These are phyloP conservation scores for Podaxis carcinomalis DNA, from an alignment of 768 basidiomycete species.

Conservation along the genomic window DNA sequence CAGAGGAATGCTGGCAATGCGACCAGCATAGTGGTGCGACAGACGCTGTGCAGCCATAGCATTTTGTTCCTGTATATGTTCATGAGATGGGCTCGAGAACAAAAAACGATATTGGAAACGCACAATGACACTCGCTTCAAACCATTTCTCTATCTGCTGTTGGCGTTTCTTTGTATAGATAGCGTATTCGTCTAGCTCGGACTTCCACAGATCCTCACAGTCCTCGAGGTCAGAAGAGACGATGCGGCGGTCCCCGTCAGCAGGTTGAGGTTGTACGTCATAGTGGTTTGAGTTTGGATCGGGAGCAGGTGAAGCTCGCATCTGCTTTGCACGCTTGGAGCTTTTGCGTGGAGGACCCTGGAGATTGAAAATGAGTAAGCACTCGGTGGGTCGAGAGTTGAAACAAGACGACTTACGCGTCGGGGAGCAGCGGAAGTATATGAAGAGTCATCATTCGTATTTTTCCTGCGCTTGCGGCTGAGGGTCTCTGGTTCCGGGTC, in stretches of 20 bases:
- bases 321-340: constrained; percentile 20
- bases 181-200: constrained; percentile 65
- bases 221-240: constrained; percentile 80
- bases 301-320: constrained; percentile 24
- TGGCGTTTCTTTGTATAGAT: constrained; percentile 70
- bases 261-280: constrained; percentile 17
- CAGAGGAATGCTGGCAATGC: constrained; percentile 42
- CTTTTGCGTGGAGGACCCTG: constrained; percentile 9
- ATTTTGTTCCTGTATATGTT: constrained; percentile 60
- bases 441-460: constrained; percentile 48
- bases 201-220: constrained; percentile 72
- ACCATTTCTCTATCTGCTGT: constrained; percentile 70
- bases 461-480: constrained; percentile 46
- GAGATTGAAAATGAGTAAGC: background rate
- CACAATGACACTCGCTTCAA: constrained; percentile 64
- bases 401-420: constrained; percentile 45
- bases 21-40: constrained; percentile 53
- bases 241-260: constrained; percentile 41
- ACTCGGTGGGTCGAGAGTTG: background rate
- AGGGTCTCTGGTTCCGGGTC: constrained; percentile 16
- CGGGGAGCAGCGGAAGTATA: constrained; percentile 42
- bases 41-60: constrained; percentile 53
- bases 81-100: constrained; percentile 6
- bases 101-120: constrained; percentile 16
- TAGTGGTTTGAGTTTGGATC: constrained; percentile 22